phyloP scores from a whole-genome alignment of 2,329 filamentous ascomycete species.

The Metarhizium humberi region DNA sequence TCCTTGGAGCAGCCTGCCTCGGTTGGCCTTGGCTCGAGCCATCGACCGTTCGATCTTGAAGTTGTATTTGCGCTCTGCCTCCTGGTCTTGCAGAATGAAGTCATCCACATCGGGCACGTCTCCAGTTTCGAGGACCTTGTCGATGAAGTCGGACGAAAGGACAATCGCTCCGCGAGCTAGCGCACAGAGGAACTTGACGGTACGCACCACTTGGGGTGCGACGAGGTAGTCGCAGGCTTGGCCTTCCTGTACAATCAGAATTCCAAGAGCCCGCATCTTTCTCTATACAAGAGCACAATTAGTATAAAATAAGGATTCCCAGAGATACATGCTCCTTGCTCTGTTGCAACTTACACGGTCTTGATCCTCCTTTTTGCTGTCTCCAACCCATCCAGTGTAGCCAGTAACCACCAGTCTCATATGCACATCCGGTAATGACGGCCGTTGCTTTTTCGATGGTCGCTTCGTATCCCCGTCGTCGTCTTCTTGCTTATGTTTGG shows the following conservation, averaged over 20 bases:
- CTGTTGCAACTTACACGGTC: constrained; percentile 57
- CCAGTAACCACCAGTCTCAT: constrained; percentile 77
- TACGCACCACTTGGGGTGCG: constrained; percentile 78
- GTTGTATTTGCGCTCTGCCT: constrained; percentile 61
- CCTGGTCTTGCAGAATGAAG: constrained; percentile 61
- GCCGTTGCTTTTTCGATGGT: constrained; percentile 54
- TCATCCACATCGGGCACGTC: constrained; percentile 54
- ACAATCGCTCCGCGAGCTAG: constrained; percentile 73
- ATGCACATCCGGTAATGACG: constrained; percentile 49
- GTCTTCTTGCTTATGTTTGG: constrained; percentile 28
- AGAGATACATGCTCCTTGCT: not conserved
- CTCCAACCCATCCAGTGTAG: constrained; percentile 71
- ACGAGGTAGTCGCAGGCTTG: constrained; percentile 76
- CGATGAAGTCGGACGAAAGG: constrained; percentile 69
- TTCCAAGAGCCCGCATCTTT: constrained; percentile 74
- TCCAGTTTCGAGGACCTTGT: constrained; percentile 62
- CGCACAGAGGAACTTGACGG: constrained; percentile 86
- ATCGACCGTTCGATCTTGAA: constrained; percentile 62
- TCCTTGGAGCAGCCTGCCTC: constrained; percentile 63
- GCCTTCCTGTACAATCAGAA: constrained; percentile 69
- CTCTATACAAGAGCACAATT: constrained; percentile 39
- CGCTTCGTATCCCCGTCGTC: constrained; percentile 38
- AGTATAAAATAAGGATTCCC: constrained; percentile 1
- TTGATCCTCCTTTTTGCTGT: constrained; percentile 63
- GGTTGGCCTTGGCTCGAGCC: constrained; percentile 63